Evolutionary conservation across 2,329 filamentous ascomycete genomes (phyloP), one percentile per base, ranked within the genome.

Genomic region (Fusarium pseudograminearum): DNA sequence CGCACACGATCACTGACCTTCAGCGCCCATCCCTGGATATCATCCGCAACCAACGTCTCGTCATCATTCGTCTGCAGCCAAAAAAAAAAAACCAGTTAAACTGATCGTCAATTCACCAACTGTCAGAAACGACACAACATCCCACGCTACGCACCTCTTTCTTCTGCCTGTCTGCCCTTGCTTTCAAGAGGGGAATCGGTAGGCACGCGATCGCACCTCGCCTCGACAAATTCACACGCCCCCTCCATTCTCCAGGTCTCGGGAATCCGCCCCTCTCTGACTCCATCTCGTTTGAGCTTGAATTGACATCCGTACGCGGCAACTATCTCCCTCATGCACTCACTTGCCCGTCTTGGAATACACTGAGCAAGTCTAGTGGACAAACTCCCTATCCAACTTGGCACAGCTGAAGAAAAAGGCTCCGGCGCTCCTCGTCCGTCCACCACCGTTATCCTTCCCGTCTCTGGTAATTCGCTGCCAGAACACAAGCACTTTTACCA

Each of bases 281-380:
- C 61, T 45, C 57, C 60, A 59, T 69, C 58, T 64, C 61, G 61
- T 55, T 55, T 31, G 42, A 70, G 48, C 48, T 52, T 55, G 53
- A 52, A 59, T 60, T 26, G 42, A 56, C 48, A 31, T 54, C 57
- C 41, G 14, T 54, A 61, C 31, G n/a, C 52, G 45, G 51, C 18
- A 50, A 65, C 33, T 51, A 30, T 24, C 33, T 54, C 61, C 61
- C 64, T 69, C 70, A 73, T 73, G 69, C 70, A 68, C 65, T 70
- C 61, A 74, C 67, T 77, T 77, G 64, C 74, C 75, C 62, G 31
- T 73, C 72, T 62, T 73, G 73, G 73, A 63, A 63, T 72, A 58
- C 53, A 60, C 67, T 62, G 30, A 57, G 70, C 48, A 52, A 45
- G 44, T 41, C 40, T 69, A 51, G 56, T 66, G 51, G 50, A 47